Base-by-base conservation (phyloP, 176 grass and related monocot species). In the Eleusine coracana region DNA sequence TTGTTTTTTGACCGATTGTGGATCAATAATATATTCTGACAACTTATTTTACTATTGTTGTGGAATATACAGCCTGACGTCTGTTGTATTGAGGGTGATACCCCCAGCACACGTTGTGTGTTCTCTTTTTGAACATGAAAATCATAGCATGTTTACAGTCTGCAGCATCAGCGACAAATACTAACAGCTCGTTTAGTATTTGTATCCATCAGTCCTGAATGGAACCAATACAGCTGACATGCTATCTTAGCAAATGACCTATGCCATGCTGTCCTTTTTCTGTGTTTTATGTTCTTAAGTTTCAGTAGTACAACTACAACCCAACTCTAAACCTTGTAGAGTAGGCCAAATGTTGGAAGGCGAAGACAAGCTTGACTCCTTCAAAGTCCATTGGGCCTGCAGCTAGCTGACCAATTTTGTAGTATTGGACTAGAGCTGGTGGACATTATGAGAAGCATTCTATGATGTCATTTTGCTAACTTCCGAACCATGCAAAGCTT, bases 281-380 rank as follows among this genome's bases (percentile, higher is more conserved):
- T 0, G 41, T 75, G 31, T 31, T 34, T 71, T 49, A 56, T 77
- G 7, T 67, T 50, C 73, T 71, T 11, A 31, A 75, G 16, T 31
- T 42, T 75, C 70, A 20, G 56, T 56, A 56, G 51, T 76, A 27
- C 11, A 82, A 48, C 38, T 76, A 27, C 11, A 82, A 48, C 38
- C 29, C 84, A 78, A 56, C 68, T 78, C 74, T n/a, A 77, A 87
- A 62, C 31, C 7, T 73, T 79, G 34, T 51, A 86, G 83, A 86
- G 68, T 37, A 78, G 18, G 88, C 84, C 80, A 87, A 74, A 83
- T 87, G 88, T 63, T 83, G 41, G 25, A 90, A 87, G 80, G 41
- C 14, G 70, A 69, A 86, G 10, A 34, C 12, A 83, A 68, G 66
- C 74, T 86, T 86, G 84, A 90, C 74, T 83, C 34, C 31, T 78